Conservation (phyloP, 2,329 filamentous ascomycete species). For the Pseudogymnoascus sp. region DNA sequence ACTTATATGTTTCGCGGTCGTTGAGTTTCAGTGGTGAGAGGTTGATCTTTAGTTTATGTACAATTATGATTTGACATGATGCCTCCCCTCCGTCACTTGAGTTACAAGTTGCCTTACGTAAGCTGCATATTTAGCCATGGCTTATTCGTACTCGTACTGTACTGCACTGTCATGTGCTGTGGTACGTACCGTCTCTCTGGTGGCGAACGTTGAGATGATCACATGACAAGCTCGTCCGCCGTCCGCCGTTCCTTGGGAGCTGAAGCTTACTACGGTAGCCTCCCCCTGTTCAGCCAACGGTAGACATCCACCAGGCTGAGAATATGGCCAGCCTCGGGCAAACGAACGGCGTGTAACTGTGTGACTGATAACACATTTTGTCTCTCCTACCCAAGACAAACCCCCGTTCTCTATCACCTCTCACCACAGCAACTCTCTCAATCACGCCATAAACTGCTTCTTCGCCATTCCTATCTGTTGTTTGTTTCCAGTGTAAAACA, state of each 20-base stretch:
- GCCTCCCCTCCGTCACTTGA: conserved; percentile 7
- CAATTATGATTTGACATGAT: conserved; percentile 13
- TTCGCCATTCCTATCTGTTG: not conserved
- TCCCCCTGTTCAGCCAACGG: not conserved
- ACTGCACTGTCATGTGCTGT: not conserved
- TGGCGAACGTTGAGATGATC: not conserved
- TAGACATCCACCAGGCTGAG: conserved; percentile 1
- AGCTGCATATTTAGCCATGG: not conserved
- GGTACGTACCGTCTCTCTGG: not conserved
- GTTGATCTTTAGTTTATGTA: conserved; percentile 14
- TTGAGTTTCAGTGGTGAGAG: conserved; percentile 10
- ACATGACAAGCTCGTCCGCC: not conserved
- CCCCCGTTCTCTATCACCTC: not conserved
- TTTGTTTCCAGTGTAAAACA: not conserved
- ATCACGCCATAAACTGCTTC: conserved; percentile 5
- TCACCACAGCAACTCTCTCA: not conserved
- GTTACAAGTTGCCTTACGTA: conserved; percentile 5
- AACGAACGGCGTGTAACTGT: not conserved
- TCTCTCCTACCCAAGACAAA: conserved; percentile 2
- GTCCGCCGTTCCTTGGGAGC: not conserved
- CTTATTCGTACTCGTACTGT: not conserved
- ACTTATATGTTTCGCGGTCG: not conserved
- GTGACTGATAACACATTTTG: conserved; percentile 7
- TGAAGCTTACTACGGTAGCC: conserved; percentile 1
- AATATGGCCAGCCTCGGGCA: conserved; percentile 1